Evolutionary conservation across 1,284 basidiomycete species (phyloP).

Genomic region (Rhodofomes roseus): DNA sequence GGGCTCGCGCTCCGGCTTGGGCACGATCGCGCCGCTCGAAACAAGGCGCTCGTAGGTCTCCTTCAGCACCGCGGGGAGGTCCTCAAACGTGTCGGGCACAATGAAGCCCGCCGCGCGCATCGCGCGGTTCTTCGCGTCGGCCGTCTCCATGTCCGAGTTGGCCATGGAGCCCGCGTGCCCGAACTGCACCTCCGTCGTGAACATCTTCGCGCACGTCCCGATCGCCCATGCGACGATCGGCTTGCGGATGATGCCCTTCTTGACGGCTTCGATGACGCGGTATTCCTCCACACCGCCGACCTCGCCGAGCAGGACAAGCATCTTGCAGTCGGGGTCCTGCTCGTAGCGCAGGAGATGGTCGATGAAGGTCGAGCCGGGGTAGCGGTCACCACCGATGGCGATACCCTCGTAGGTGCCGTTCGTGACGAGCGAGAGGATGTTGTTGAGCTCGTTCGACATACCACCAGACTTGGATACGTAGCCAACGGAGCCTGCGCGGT

Average conservation of each 20-base stretch:
- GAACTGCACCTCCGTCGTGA: constrained; percentile 98
- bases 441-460: constrained; percentile 99
- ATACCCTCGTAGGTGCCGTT: constrained; percentile 99
- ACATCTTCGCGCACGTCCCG: constrained; percentile 99
- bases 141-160: constrained; percentile 96
- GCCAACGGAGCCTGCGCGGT: constrained; percentile 95
- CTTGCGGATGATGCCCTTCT: constrained; percentile 92
- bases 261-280: constrained; percentile 97
- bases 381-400: constrained; percentile 98
- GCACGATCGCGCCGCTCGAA: constrained; percentile 62
- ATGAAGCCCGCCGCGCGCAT: constrained; percentile 96
- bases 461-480: constrained; percentile 99
- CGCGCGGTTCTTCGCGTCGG: constrained; percentile 94
- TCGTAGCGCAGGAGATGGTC: constrained; percentile 98
- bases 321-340: constrained; percentile 96
- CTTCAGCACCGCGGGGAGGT: constrained; percentile 83
- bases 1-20: constrained; percentile 81
- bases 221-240: constrained; percentile 99
- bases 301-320: constrained; percentile 97
- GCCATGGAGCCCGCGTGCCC: constrained; percentile 98
- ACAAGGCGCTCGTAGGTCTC: constrained; percentile 88
- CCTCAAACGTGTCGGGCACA: constrained; percentile 97
- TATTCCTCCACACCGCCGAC: constrained; percentile 99
- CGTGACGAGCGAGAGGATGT: constrained; percentile 96
- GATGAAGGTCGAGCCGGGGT: constrained; percentile 98